phyloP scores from a whole-genome alignment of 2,329 filamentous ascomycete species.

The Aspergillus sp. region DNA sequence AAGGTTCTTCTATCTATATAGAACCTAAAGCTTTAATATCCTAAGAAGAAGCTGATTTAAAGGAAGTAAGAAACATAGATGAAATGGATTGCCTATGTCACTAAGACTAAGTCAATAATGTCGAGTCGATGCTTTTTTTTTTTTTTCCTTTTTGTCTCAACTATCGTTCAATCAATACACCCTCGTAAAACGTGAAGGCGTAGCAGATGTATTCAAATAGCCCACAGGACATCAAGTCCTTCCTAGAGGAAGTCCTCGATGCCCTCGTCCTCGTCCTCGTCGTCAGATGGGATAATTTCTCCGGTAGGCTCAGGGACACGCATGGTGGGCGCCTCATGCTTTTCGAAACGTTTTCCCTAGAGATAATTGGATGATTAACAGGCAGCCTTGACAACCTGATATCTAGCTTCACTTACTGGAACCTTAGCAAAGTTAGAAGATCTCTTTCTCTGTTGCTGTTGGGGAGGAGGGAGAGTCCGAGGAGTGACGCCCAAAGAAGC shows the following conservation, averaged over 20 bases:
- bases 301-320: conserved; percentile 12
- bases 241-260: conserved; percentile 14
- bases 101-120: no score
- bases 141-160: no score
- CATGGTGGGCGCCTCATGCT: conserved; percentile 12
- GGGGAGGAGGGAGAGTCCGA: neutral
- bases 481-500: neutral
- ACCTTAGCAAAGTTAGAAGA: conserved; percentile 21
- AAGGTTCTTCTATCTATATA: no score
- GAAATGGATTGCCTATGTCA: no score
- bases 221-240: no score
- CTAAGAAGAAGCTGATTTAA: no score
- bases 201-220: no score
- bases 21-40: no score
- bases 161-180: no score
- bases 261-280: conserved; percentile 16
- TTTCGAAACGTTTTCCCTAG: conserved; percentile 16
- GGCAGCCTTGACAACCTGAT: neutral
- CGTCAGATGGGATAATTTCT: conserved; percentile 12
- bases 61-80: no score
- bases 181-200: no score
- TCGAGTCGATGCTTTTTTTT: no score
- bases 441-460: conserved; percentile 1
- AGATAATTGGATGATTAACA: neutral
- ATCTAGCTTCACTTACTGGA: conserved; percentile 5